phyloP scores from a whole-genome alignment of 2,329 filamentous ascomycete species.

The Claviceps africana region DNA sequence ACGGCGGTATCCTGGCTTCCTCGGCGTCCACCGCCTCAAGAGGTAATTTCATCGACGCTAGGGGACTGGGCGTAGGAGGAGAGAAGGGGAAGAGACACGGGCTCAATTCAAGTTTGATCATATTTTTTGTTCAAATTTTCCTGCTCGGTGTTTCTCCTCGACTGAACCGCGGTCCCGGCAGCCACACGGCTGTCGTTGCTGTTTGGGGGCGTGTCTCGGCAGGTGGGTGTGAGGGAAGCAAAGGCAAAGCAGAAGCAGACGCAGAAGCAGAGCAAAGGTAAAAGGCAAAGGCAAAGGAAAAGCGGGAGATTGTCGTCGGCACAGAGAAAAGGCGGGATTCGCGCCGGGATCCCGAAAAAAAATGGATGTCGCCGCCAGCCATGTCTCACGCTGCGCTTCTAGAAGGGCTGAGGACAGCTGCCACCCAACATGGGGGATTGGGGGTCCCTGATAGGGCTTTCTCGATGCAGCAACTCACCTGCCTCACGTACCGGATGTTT shows the following conservation, averaged over 20 bases:
- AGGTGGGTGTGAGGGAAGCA: neutral
- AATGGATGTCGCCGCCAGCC: neutral
- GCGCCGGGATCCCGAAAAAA: slow-evolving; percentile 2
- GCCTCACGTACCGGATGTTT: neutral
- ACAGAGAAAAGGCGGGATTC: neutral
- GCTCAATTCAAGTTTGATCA: slow-evolving; percentile 2
- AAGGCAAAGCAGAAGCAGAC: no score
- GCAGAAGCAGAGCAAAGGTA: no score
- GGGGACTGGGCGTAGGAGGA: neutral
- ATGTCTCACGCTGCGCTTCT: slow-evolving; percentile 8
- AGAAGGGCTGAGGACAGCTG: slow-evolving; percentile 5
- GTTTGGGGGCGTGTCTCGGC: neutral
- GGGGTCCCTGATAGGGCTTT: neutral
- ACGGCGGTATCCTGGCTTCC: neutral
- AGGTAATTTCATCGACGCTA: neutral
- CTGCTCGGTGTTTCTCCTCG: neutral
- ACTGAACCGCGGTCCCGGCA: neutral
- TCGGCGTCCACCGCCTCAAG: neutral
- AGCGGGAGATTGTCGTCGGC: neutral
- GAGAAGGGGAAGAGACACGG: neutral
- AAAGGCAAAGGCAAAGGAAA: neutral
- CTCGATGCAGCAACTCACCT: neutral
- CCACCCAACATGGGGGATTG: neutral
- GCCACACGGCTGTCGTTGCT: neutral
- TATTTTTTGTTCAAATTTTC: neutral